phyloP scores from a whole-genome alignment of 345 rosid genomes.

The Dipteronia sinensis region DNA sequence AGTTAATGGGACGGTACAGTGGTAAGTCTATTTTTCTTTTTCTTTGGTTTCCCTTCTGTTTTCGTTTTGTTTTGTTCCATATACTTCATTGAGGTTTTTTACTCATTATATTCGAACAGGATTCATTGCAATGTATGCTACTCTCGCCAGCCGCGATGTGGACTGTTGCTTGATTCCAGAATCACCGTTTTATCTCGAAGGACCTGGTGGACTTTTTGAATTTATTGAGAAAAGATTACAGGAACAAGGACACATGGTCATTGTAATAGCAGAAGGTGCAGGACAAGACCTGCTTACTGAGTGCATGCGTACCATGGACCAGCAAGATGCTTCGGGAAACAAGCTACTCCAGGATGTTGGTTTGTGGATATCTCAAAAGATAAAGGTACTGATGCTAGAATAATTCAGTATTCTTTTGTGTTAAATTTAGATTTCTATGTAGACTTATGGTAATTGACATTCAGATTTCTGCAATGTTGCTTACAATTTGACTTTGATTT shows the following conservation, averaged over 20 bases:
- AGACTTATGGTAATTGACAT: not conserved
- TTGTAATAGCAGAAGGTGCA: slow-evolving; percentile 71
- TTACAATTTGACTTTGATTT: not conserved
- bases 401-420: not conserved
- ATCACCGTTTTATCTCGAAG: slow-evolving; percentile 71
- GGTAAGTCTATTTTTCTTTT: slow-evolving; percentile 34
- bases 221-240: slow-evolving; percentile 45
- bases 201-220: slow-evolving; percentile 60
- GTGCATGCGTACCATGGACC: slow-evolving; percentile 16
- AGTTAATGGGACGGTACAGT: slow-evolving; percentile 65
- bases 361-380: slow-evolving; percentile 56
- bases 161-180: slow-evolving; percentile 72
- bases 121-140: slow-evolving; percentile 65
- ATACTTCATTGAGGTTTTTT: not conserved
- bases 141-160: slow-evolving; percentile 67
- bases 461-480: not conserved
- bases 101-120: slow-evolving; percentile 34
- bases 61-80: not conserved
- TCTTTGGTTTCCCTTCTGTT: not conserved
- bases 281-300: slow-evolving; percentile 61
- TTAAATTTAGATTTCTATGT: no score
- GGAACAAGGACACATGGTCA: slow-evolving; percentile 64
- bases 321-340: slow-evolving; percentile 61
- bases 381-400: slow-evolving; percentile 37
- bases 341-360: slow-evolving; percentile 57